Percentiles rank a stretch among this genome's conserved stretches.
phyloP scores from a whole-genome alignment of 1,139 yeast genomes.

The Wickerhamomyces sp. region DNA sequence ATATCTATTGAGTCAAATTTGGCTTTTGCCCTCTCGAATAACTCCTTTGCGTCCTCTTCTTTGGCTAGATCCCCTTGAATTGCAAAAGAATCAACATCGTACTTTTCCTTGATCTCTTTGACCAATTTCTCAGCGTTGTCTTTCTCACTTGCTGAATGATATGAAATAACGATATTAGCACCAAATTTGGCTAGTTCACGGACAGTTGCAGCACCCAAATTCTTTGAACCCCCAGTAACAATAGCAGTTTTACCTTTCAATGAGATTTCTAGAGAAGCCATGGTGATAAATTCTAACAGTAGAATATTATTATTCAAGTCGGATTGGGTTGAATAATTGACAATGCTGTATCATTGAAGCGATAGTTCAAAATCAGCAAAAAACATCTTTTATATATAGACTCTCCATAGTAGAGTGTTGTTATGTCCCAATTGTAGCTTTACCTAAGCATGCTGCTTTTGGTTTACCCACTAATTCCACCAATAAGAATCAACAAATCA shows the following conservation, averaged over 20 bases:
- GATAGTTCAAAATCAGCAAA: no score
- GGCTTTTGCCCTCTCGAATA: slow-evolving; percentile 42
- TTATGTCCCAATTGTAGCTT: no score
- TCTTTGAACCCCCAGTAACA: slow-evolving; percentile 64
- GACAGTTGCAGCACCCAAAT: slow-evolving; percentile 58
- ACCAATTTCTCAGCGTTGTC: slow-evolving; percentile 37
- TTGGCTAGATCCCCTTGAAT: slow-evolving; percentile 42
- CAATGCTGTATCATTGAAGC: no score
- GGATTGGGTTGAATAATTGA: background rate
- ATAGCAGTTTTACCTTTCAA: slow-evolving; percentile 48
- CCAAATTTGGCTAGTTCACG: slow-evolving; percentile 52
- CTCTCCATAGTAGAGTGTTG: no score
- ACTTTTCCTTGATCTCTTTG: slow-evolving; percentile 31
- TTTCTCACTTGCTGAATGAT: slow-evolving; percentile 41
- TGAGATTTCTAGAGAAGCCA: slow-evolving; percentile 21
- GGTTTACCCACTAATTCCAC: no score
- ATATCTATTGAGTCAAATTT: slow-evolving; percentile 48
- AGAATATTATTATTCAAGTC: background rate
- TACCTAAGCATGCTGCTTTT: no score
- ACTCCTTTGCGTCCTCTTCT: slow-evolving; percentile 37
- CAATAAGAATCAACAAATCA: no score
- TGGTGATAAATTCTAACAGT: background rate
- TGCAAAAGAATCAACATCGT: slow-evolving; percentile 38
- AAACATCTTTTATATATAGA: no score
- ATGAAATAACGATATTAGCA: slow-evolving; percentile 52